Evolutionary conservation across 1,284 basidiomycete genomes (phyloP).

Genomic region (Pholiota adiposa): DNA sequence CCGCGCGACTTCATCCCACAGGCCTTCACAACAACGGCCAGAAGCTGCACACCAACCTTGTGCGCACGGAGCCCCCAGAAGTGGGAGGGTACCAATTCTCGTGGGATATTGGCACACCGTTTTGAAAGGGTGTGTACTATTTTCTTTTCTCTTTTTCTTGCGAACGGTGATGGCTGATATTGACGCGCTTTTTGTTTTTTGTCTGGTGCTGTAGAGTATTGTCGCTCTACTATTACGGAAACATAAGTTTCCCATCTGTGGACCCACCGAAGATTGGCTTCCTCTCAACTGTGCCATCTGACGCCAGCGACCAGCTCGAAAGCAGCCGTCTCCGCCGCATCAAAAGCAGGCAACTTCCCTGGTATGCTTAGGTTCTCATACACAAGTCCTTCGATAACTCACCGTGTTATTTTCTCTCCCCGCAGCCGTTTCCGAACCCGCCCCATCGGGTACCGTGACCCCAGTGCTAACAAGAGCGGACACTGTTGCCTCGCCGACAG

Average conservation of each 20-base stretch:
- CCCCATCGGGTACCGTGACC: constrained; percentile 31
- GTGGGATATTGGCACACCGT: constrained; percentile 60
- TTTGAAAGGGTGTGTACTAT: constrained; percentile 51
- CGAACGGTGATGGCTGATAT: too few species aligned
- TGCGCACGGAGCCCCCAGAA: constrained; percentile 50
- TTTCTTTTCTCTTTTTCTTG: constrained; percentile 6
- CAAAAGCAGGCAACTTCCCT: constrained; percentile 39
- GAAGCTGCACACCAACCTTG: constrained; percentile 54
- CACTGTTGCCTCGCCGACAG: constrained; percentile 15
- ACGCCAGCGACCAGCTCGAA: constrained; percentile 48
- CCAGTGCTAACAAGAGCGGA: constrained; percentile 21
- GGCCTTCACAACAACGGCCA: constrained; percentile 40
- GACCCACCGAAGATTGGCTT: constrained; percentile 75
- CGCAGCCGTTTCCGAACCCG: constrained; percentile 30
- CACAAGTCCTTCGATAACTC: too few species aligned
- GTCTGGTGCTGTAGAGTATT: constrained; percentile 42
- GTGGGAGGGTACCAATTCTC: constrained; percentile 50
- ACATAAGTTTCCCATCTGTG: constrained; percentile 61
- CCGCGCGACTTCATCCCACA: constrained; percentile 64
- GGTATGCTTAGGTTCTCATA: too few species aligned
- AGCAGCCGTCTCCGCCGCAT: constrained; percentile 44
- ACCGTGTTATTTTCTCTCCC: background rate
- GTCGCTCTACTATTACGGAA: constrained; percentile 66
- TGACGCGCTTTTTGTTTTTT: background rate
- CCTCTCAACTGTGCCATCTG: constrained; percentile 62